Percentiles rank a stretch among this genome's conserved stretches.
Conservation (phyloP, 2,329 filamentous ascomycete genomes). For the Trichophyton benhamiae region DNA sequence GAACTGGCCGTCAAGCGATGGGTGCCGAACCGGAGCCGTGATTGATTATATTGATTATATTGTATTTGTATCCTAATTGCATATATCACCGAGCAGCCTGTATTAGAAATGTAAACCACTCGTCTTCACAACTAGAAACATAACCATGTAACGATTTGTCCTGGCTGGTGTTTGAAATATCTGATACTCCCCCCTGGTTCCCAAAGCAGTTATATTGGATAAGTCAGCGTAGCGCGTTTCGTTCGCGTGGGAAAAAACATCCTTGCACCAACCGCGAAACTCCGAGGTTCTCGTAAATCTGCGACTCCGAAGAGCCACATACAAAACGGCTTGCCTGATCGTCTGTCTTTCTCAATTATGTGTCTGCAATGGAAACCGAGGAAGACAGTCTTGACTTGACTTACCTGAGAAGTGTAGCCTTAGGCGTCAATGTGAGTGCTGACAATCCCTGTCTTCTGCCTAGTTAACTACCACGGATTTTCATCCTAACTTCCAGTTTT, state of each 20-base stretch:
- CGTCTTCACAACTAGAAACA: too few relatives aligned
- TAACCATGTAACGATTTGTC: too few relatives aligned
- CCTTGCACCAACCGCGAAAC: neutral
- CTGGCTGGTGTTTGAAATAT: too few relatives aligned
- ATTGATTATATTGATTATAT: slow-evolving; percentile 29
- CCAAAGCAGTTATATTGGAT: slow-evolving; percentile 3
- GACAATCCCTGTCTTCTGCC: neutral
- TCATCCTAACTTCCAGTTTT: neutral
- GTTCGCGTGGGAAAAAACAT: neutral
- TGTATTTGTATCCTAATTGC: neutral
- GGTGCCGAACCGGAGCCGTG: slow-evolving; percentile 66
- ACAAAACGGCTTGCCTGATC: too few relatives aligned
- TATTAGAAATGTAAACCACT: too few relatives aligned
- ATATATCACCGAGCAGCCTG: neutral
- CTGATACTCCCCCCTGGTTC: too few relatives aligned
- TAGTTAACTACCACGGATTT: neutral
- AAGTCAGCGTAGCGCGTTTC: neutral
- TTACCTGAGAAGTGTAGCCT: slow-evolving; percentile 30
- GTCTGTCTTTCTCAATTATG: neutral
- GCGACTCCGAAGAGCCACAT: neutral
- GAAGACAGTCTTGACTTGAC: slow-evolving; percentile 31
- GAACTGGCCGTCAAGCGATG: slow-evolving; percentile 75
- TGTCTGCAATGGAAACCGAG: slow-evolving; percentile 26
- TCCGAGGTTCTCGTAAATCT: neutral
- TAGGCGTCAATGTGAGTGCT: slow-evolving; percentile 27